Conservation (phyloP, 805 yeast species). For the Torulaspora quercuum region DNA sequence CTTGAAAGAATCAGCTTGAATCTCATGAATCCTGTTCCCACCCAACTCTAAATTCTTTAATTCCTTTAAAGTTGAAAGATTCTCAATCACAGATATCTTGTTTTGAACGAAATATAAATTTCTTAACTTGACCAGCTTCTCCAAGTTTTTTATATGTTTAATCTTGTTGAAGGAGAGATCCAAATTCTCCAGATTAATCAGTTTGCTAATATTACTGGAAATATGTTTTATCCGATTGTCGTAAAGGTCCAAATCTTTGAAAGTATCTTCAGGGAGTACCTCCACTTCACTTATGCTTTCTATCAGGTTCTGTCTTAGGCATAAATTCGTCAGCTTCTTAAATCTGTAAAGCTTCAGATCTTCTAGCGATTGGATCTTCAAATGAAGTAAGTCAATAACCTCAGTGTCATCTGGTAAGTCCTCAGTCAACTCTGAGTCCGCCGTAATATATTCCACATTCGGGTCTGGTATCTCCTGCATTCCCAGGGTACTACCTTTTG, state of each 20-base stretch:
- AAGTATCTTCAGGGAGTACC: slow-evolving; percentile 46
- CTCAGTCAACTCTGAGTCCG: slow-evolving; percentile 63
- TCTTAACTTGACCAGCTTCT: slow-evolving; percentile 55
- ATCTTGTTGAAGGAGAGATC: slow-evolving; percentile 91
- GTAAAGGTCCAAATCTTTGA: slow-evolving; percentile 82
- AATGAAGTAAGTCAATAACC: slow-evolving; percentile 62
- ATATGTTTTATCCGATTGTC: slow-evolving; percentile 90
- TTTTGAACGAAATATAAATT: slow-evolving; percentile 86
- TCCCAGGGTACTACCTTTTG: background rate
- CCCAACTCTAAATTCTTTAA: slow-evolving; percentile 81
- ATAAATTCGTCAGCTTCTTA: slow-evolving; percentile 52
- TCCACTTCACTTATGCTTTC: slow-evolving; percentile 72
- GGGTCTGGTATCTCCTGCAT: slow-evolving; percentile 35
- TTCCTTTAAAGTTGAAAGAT: slow-evolving; percentile 52
- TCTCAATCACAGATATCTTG: slow-evolving; percentile 68
- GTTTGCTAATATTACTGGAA: slow-evolving; percentile 60
- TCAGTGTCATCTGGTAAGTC: slow-evolving; percentile 57
- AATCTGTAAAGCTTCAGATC: slow-evolving; percentile 60
- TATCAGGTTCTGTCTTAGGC: slow-evolving; percentile 80
- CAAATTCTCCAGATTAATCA: slow-evolving; percentile 53
- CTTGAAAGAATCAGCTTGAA: slow-evolving; percentile 43
- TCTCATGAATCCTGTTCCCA: slow-evolving; percentile 65
- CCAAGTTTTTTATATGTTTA: slow-evolving; percentile 76
- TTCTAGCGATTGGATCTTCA: slow-evolving; percentile 61
- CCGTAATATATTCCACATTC: slow-evolving; percentile 51